Percentiles rank a stretch among this genome's conserved stretches.
Evolutionary conservation across 495 filamentous ascomycete genomes (phyloP).

Genomic region (Xylaria palmicola): DNA sequence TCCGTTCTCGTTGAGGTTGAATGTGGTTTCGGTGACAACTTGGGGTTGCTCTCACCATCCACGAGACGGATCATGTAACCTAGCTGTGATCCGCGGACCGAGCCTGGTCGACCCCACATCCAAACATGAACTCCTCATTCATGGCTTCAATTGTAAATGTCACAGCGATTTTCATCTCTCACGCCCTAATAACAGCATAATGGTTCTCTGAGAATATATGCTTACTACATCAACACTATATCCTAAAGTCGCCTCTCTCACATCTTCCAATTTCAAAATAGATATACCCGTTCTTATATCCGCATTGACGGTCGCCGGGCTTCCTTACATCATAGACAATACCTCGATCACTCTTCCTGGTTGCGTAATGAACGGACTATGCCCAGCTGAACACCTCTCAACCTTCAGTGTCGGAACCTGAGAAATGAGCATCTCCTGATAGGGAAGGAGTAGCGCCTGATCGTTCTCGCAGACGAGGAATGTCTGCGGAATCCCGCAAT

Average conservation of each 20-base stretch:
- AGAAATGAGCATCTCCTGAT: constrained; percentile 24
- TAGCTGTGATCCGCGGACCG: background rate
- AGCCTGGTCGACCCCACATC: background rate
- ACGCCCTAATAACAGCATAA: background rate
- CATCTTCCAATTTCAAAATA: too few relatives aligned
- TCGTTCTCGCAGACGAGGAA: constrained; percentile 29
- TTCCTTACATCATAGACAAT: background rate
- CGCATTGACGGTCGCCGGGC: background rate
- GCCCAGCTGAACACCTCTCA: constrained; percentile 28
- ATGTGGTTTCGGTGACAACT: background rate
- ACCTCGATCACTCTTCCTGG: constrained; percentile 27
- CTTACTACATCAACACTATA: too few relatives aligned
- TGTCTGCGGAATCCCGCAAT: constrained; percentile 19
- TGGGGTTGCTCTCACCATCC: background rate
- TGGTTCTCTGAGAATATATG: too few relatives aligned
- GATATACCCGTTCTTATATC: too few relatives aligned
- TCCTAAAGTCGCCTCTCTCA: too few relatives aligned
- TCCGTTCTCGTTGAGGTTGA: background rate
- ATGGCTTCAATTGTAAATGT: background rate
- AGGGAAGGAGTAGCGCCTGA: constrained; percentile 18
- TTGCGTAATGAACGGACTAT: constrained; percentile 35
- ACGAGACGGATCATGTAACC: too few relatives aligned
- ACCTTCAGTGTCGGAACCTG: constrained; percentile 17
- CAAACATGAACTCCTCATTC: background rate
- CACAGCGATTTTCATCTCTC: background rate